phyloP scores from a whole-genome alignment of 306 rosid species.

The Elaeagnus macrophylla region DNA sequence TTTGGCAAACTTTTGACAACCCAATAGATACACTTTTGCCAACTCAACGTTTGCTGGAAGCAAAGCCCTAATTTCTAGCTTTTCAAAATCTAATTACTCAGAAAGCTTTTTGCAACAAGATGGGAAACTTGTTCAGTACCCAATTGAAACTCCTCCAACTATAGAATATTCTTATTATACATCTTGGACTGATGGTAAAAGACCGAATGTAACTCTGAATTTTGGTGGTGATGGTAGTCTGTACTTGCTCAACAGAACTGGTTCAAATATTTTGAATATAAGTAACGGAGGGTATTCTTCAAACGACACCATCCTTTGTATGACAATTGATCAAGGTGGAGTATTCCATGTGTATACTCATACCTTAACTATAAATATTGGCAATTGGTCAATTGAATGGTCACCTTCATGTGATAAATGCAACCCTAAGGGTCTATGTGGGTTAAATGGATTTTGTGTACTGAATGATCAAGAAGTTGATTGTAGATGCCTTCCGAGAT shows the following conservation, averaged over 20 bases:
- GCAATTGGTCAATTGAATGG: conserved; percentile 6
- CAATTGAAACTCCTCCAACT: not conserved
- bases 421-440: conserved; percentile 8
- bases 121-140: conserved; percentile 21
- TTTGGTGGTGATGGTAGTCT: conserved; percentile 8
- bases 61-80: not conserved
- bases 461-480: not conserved
- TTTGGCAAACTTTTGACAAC: conserved; percentile 12
- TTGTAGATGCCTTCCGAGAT: conserved; percentile 18
- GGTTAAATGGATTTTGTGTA: conserved; percentile 12
- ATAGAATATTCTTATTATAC: not conserved
- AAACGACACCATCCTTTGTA: not conserved
- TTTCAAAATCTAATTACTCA: conserved; percentile 7
- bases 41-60: not conserved
- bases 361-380: not conserved
- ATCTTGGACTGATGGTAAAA: rapidly evolving
- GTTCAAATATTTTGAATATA: not conserved
- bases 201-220: conserved; percentile 1
- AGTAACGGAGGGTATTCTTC: not conserved
- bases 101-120: conserved; percentile 8
- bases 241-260: conserved; percentile 1
- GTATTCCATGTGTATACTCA: conserved; percentile 5
- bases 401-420: not conserved
- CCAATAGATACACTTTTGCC: conserved; percentile 19
- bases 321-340: conserved; percentile 15